These are phyloP conservation scores for Lanmaoa pseudosensibilis DNA, from an alignment of 768 basidiomycete species.

Conservation along the genomic window DNA sequence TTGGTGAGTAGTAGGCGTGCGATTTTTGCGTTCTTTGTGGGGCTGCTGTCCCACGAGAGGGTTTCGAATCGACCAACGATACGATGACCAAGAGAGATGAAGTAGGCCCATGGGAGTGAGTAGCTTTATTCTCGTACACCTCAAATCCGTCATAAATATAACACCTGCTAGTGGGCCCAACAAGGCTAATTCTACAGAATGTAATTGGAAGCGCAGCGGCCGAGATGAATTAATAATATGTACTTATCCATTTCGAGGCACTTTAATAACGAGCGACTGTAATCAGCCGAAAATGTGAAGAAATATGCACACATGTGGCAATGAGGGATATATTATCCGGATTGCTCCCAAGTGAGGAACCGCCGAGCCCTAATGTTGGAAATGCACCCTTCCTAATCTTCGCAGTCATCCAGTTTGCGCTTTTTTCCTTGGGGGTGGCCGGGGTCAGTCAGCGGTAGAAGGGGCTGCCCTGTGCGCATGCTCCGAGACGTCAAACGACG, in stretches of 20 bases:
- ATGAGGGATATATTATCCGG: not conserved
- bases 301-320: not conserved
- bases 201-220: not conserved
- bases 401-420: constrained; percentile 21
- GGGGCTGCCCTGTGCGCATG: not conserved
- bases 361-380: not conserved
- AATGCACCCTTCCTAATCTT: not conserved
- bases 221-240: not conserved
- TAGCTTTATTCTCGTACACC: not conserved
- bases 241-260: not conserved
- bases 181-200: constrained; percentile 4
- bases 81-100: not conserved
- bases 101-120: not conserved
- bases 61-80: not conserved
- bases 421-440: constrained; percentile 17
- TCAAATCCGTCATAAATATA: not conserved
- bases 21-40: not conserved
- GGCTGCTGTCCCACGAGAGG: not conserved
- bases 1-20: not conserved
- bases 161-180: not conserved
- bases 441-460: not conserved
- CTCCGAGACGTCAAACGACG: not conserved
- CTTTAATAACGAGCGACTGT: not conserved
- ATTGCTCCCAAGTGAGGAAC: not conserved
- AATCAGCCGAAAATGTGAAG: not conserved